A percentile compares a stretch with the other conserved stretches of the same genome.
Evolutionary conservation across 2,329 filamentous ascomycete genomes (phyloP).

Genomic region (Xylariaceae sp.): DNA sequence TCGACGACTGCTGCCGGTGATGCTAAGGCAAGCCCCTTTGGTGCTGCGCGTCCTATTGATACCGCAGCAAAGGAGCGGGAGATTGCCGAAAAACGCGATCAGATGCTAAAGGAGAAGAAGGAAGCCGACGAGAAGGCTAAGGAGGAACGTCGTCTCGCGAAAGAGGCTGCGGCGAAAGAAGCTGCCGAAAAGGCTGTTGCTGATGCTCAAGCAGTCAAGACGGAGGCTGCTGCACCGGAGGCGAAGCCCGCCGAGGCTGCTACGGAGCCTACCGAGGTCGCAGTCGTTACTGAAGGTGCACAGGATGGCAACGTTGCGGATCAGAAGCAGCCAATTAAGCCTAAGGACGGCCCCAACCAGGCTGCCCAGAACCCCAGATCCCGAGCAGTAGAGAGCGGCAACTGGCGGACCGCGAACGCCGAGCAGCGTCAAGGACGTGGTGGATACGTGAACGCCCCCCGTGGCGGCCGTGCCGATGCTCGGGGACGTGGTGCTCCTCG

Average conservation of each 20-base stretch:
- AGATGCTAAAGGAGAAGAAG: conserved; percentile 72
- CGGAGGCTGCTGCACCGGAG: conserved; percentile 31
- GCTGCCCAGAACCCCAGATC: conserved; percentile 45
- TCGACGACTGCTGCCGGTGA: conserved; percentile 53
- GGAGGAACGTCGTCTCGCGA: conserved; percentile 63
- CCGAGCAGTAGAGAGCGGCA: conserved; percentile 52
- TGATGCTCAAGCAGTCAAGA: conserved; percentile 30
- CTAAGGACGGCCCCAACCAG: conserved; percentile 43
- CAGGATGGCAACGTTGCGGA: conserved; percentile 38
- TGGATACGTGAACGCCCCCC: conserved; percentile 32
- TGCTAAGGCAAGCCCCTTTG: conserved; percentile 87
- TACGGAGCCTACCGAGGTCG: conserved; percentile 9
- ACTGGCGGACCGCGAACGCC: conserved; percentile 51
- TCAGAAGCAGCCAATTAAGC: conserved; percentile 42
- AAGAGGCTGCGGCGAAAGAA: conserved; percentile 59
- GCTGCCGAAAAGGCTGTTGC: conserved; percentile 35
- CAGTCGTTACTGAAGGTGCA: conserved; percentile 13
- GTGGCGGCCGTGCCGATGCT: conserved; percentile 29
- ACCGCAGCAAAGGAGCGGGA: conserved; percentile 83
- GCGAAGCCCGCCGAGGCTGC: conserved; percentile 34
- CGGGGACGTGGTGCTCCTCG: conserved; percentile 41
- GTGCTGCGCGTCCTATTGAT: conserved; percentile 88
- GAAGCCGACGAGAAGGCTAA: conserved; percentile 83
- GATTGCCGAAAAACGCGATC: conserved; percentile 80
- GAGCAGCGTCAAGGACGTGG: conserved; percentile 38